Evolutionary conservation across 306 rosid species (phyloP).

Genomic region (Prunus fruticosa): DNA sequence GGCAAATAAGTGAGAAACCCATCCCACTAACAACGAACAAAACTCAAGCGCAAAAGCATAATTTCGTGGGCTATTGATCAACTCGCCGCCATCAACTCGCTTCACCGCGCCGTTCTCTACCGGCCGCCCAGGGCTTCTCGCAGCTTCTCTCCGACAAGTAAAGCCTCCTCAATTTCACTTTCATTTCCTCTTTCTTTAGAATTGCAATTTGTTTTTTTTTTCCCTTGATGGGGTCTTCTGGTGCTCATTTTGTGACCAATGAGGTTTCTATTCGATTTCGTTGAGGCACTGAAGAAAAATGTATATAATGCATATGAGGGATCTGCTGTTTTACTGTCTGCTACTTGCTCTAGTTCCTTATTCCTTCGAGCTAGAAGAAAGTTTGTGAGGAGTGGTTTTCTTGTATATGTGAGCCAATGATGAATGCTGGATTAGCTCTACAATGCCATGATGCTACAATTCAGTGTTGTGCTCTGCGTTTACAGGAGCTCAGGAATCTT

Average conservation of each 20-base stretch:
- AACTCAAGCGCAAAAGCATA: no score
- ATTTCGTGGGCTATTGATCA: constrained; percentile 13
- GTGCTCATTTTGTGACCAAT: constrained; percentile 89
- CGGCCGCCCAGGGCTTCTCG: constrained; percentile 77
- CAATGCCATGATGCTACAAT: constrained; percentile 83
- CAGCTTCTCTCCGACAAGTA: constrained; percentile 87
- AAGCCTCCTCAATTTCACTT: not conserved
- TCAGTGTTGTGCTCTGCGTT: constrained; percentile 76
- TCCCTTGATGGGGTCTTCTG: constrained; percentile 67
- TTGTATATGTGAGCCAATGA: constrained; percentile 97
- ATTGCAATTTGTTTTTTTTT: not conserved
- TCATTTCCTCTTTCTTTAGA: not conserved
- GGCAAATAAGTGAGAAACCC: no score
- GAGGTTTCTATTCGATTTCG: constrained; percentile 82
- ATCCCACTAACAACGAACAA: no score
- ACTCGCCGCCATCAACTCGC: constrained; percentile 66
- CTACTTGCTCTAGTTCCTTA: constrained; percentile 76
- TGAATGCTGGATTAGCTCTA: constrained; percentile 93
- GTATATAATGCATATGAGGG: constrained; percentile 97
- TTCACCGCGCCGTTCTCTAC: constrained; percentile 80
- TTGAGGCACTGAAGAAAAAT: constrained; percentile 89
- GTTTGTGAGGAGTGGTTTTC: constrained; percentile 99
- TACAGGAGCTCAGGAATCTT: constrained; percentile 76
- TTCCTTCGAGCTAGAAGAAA: constrained; percentile 91
- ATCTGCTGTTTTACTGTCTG: constrained; percentile 70